Conservation (phyloP, 1,284 basidiomycete species). For the Pseudozyma hubeiensis region DNA sequence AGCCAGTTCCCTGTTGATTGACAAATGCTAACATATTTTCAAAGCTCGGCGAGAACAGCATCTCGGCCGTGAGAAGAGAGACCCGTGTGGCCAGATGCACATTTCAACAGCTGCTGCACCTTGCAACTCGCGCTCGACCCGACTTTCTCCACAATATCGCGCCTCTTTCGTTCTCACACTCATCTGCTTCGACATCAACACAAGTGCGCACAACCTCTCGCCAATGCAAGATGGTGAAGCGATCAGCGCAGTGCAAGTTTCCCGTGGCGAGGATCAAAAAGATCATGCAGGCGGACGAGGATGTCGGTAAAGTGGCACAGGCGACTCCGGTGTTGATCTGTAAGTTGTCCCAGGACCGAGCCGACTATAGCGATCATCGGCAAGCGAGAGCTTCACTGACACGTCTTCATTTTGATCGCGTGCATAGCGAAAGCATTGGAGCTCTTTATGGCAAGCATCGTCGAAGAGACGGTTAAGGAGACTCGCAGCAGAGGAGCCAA, state of each 20-base stretch:
- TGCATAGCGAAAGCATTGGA: conserved; percentile 92
- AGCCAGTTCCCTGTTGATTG: no score
- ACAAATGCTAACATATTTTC: no score
- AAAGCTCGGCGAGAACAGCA: no score
- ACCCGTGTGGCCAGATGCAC: background rate
- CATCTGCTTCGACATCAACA: background rate
- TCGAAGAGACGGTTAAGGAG: conserved; percentile 85
- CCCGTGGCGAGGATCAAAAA: conserved; percentile 90
- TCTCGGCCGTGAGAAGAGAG: background rate
- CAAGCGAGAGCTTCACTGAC: background rate
- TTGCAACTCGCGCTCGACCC: background rate
- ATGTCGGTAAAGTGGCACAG: conserved; percentile 97
- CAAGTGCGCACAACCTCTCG: no score
- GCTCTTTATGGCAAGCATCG: conserved; percentile 87
- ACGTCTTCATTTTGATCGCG: background rate
- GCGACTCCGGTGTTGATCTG: conserved; percentile 97
- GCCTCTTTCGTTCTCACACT: no score
- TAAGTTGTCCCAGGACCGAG: conserved; percentile 71
- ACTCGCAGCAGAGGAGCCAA: conserved; percentile 83
- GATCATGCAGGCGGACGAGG: conserved; percentile 99
- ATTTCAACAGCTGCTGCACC: background rate
- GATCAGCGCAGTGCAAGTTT: conserved; percentile 63
- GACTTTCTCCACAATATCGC: background rate
- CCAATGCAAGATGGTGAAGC: conserved; percentile 56
- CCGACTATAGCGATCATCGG: no score